Evolutionary conservation across 306 rosid genomes (phyloP).

Genomic region (Mimosa bimucronata): DNA sequence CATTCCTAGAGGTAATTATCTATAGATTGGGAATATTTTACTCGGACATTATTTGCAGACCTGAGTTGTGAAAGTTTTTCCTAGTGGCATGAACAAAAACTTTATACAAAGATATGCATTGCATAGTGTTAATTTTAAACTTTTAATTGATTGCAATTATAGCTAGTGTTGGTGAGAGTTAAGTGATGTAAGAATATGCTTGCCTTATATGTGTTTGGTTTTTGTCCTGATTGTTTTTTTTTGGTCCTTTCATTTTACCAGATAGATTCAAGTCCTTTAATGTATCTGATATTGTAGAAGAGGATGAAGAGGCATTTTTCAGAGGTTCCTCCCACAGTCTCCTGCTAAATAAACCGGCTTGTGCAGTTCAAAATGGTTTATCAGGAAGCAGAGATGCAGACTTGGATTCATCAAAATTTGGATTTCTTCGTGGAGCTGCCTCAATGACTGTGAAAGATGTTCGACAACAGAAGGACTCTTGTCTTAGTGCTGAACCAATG

Average conservation of each 20-base stretch:
- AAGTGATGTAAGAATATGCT: conserved; percentile 34
- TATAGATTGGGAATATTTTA: conserved; percentile 23
- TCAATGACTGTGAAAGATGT: conserved; percentile 44
- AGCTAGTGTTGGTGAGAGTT: conserved; percentile 15
- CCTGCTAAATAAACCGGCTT: conserved; percentile 51
- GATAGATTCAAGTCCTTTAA: conserved; percentile 66
- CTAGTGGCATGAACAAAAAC: conserved; percentile 24
- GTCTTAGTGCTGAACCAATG: conserved; percentile 71
- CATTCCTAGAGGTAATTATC: conserved; percentile 63
- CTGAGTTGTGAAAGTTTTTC: conserved; percentile 14
- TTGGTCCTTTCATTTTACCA: conserved; percentile 42
- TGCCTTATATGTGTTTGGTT: conserved; percentile 24
- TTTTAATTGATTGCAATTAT: conserved; percentile 24
- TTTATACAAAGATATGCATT: conserved; percentile 1
- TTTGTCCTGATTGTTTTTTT: conserved; percentile 27
- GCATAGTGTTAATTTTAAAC: background rate
- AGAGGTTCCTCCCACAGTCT: conserved; percentile 56
- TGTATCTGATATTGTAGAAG: conserved; percentile 76
- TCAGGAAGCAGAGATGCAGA: conserved; percentile 55
- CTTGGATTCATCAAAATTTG: conserved; percentile 56
- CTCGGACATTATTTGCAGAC: conserved; percentile 32
- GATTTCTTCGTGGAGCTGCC: conserved; percentile 53
- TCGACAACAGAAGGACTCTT: conserved; percentile 50
- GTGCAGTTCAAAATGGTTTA: conserved; percentile 40
- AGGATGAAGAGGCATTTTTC: conserved; percentile 89